Evolutionary conservation across 306 rosid genomes (phyloP).

Genomic region (Dryas alaskensis): DNA sequence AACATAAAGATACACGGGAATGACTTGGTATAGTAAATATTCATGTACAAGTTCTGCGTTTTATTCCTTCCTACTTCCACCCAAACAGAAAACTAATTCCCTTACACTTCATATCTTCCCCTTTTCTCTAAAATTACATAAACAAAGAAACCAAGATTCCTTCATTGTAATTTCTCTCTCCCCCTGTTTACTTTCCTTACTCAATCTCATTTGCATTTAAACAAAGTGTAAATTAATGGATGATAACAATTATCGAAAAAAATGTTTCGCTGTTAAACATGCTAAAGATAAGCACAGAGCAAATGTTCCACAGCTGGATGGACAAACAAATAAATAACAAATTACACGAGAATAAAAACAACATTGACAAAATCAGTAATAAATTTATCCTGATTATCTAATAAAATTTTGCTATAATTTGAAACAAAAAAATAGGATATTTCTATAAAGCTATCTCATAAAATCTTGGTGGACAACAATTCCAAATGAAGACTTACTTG

Average conservation of each 20-base stretch:
- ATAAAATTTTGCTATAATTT: neutral
- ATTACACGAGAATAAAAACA: neutral
- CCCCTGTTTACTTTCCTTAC: neutral
- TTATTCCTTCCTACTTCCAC: neutral
- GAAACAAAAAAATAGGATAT: neutral
- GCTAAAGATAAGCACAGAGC: neutral
- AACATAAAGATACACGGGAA: conserved; percentile 2
- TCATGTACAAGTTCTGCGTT: neutral
- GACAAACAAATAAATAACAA: neutral
- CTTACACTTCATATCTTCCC: neutral
- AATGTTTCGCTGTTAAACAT: neutral
- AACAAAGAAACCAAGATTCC: neutral
- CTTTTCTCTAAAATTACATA: neutral
- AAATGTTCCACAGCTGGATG: neutral
- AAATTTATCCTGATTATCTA: neutral
- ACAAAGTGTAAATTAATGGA: neutral
- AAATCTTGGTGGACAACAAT: neutral
- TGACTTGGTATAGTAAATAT: neutral
- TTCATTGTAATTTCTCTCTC: neutral
- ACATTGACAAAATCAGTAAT: neutral
- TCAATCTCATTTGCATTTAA: neutral
- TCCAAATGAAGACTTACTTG: conserved; percentile 68
- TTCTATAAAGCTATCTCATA: neutral
- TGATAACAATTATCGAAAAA: neutral
- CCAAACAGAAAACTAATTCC: neutral